phyloP scores from a whole-genome alignment of 73 alveolate genomes.

The Effrenium voratum region DNA sequence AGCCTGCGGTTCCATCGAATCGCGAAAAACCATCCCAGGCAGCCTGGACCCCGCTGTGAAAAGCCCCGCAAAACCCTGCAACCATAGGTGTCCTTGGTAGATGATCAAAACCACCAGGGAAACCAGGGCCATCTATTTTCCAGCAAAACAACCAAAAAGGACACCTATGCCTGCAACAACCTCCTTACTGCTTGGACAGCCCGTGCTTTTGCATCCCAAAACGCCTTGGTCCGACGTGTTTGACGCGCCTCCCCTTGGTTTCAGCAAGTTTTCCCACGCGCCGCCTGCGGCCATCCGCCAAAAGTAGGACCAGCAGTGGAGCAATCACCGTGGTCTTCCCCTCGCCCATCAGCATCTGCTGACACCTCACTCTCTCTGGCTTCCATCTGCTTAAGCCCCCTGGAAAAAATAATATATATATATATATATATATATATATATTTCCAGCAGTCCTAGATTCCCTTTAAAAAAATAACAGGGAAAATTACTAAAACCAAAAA shows the following conservation, averaged over 20 bases:
- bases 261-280: background rate
- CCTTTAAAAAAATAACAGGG: background rate
- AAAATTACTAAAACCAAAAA: background rate
- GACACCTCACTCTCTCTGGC: constrained; percentile 20
- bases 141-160: background rate
- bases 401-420: background rate
- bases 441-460: background rate
- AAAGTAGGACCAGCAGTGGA: constrained; percentile 29
- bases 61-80: too few species aligned
- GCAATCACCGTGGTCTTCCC: constrained; percentile 92
- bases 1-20: background rate
- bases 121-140: background rate
- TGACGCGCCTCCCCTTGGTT: too few species aligned
- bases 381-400: background rate
- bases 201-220: background rate
- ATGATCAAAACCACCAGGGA: too few species aligned
- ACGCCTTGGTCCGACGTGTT: too few species aligned
- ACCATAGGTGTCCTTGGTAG: too few species aligned
- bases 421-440: too few species aligned
- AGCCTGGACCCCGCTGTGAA: background rate
- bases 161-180: background rate
- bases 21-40: background rate
- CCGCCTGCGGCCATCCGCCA: constrained; percentile 67
- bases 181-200: too few species aligned
- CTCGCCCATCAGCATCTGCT: constrained; percentile 93